phyloP scores from a whole-genome alignment of 1,139 yeast species.

The Zygoascus hellenicus region DNA sequence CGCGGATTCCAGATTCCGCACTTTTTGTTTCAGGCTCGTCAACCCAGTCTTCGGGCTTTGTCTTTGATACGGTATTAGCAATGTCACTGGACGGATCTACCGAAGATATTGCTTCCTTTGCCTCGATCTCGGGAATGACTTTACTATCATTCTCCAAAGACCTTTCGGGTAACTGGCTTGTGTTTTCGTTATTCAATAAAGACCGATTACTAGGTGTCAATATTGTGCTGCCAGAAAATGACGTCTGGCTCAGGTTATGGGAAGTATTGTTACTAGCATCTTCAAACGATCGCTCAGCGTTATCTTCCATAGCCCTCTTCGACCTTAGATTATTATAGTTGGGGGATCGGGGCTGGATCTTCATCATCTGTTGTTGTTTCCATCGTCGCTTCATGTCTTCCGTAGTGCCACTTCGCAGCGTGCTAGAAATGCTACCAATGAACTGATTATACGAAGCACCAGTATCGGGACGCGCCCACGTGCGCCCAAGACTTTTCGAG shows the following conservation, averaged over 20 bases:
- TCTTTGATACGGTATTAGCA: not conserved
- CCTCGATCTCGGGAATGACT: not conserved
- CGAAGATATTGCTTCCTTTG: not conserved
- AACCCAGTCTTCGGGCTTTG: not conserved
- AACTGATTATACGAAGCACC: not conserved
- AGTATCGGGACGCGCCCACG: too few relatives aligned
- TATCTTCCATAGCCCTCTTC: not conserved
- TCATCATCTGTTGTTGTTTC: not conserved
- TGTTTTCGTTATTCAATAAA: not conserved
- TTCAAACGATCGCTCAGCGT: not conserved
- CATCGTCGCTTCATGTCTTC: slow-evolving; percentile 1
- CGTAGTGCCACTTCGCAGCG: not conserved
- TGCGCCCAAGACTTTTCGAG: too few relatives aligned
- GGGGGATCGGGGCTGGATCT: not conserved
- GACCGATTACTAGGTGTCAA: not conserved
- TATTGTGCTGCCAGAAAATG: not conserved
- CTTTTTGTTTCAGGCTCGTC: not conserved
- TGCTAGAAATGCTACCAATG: not conserved
- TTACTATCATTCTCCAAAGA: not conserved
- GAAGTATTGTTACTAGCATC: not conserved
- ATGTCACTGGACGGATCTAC: too few relatives aligned
- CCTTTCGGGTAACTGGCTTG: not conserved
- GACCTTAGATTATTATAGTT: slow-evolving; percentile 1
- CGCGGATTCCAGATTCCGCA: not conserved
- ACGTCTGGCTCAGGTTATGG: not conserved